Conservation (phyloP, 495 filamentous ascomycete species). For the Cercophora scortea region DNA sequence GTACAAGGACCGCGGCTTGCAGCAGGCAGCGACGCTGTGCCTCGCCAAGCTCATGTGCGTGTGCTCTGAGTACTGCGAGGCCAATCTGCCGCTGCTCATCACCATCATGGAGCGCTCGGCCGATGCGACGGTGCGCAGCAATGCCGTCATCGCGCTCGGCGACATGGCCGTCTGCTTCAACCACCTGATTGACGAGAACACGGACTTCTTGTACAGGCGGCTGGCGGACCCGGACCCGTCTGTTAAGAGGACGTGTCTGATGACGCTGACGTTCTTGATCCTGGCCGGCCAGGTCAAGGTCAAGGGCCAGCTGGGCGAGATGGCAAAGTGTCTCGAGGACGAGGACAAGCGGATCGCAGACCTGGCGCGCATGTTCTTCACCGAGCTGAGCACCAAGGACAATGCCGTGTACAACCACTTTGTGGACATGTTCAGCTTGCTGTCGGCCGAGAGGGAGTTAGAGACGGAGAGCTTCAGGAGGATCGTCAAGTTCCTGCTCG, state of each 20-base stretch:
- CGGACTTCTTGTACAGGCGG: constrained; percentile 91
- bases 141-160: constrained; percentile 92
- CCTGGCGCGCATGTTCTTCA: constrained; percentile 96
- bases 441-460: constrained; percentile 73
- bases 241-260: constrained; percentile 95
- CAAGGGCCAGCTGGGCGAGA: constrained; percentile 98
- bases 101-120: constrained; percentile 93
- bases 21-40: constrained; percentile 91
- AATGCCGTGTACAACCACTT: constrained; percentile 99
- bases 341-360: constrained; percentile 89
- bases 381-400: constrained; percentile 92
- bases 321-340: constrained; percentile 98
- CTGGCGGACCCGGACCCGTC: constrained; percentile 81
- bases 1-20: constrained; percentile 78
- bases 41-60: constrained; percentile 98
- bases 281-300: constrained; percentile 98
- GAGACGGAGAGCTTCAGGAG: constrained; percentile 76
- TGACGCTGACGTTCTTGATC: constrained; percentile 97
- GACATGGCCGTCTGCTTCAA: constrained; percentile 99
- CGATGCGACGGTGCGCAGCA: constrained; percentile 83
- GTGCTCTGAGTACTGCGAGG: constrained; percentile 88
- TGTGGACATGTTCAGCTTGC: constrained; percentile 94
- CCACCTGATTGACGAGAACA: constrained; percentile 98
- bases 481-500: constrained; percentile 86
- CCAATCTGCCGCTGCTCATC: constrained; percentile 86